Base-by-base conservation (phyloP, 805 yeast species). In the Candida sanyiensis region DNA sequence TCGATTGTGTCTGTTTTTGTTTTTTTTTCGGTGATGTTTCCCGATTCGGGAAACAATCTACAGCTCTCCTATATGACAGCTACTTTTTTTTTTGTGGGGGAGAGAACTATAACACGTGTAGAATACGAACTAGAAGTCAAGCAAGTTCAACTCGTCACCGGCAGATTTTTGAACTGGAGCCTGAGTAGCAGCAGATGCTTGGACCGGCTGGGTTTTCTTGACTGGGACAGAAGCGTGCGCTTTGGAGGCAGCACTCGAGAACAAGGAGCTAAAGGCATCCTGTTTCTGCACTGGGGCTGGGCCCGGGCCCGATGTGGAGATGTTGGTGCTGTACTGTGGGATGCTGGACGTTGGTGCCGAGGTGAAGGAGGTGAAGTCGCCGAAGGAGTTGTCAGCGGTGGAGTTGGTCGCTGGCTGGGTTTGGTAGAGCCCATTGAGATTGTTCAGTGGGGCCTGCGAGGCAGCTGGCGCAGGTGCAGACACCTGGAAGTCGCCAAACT, bases 401-500 rank as follows among this genome's bases (percentile, higher is more conserved):
- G 52, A 16, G 38, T 58, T 35, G 34, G 52, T 35, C 35, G 51
- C 8, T 35, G 45, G 35, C 27, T 59, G 52, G 7, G 59, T 47
- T 16, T 54, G 50, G 32, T 63, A 50, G 10, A 65, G 45, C 35
- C 58, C 61, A 19, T 65, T 54, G 8, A 66, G 47, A 32, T 61
- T 63, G 39, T 47, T 48, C 6, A 59, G 36, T 17, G 22, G 28
- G 5, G 36, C 37, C 48, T 21, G 27, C 24, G 15, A n/a, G n/a
- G n/a, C 38, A 17, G 41, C 42, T 28, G 43, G 38, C 23, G 43
- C 36, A 17, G 37, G 44, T 4, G 73, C 77, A 10, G 87, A 83
- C 42, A 70, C 62, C 59, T 83, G 90, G 70, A 83, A 83, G 48
- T 83, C 93, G 47, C 83, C 87, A 56, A 84, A 84, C 28, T 83